A percentile compares a stretch with the other conserved stretches of the same genome.
These are phyloP conservation scores for Stylosanthes scabra DNA, from an alignment of 331 rosid species.

Conservation along the genomic window DNA sequence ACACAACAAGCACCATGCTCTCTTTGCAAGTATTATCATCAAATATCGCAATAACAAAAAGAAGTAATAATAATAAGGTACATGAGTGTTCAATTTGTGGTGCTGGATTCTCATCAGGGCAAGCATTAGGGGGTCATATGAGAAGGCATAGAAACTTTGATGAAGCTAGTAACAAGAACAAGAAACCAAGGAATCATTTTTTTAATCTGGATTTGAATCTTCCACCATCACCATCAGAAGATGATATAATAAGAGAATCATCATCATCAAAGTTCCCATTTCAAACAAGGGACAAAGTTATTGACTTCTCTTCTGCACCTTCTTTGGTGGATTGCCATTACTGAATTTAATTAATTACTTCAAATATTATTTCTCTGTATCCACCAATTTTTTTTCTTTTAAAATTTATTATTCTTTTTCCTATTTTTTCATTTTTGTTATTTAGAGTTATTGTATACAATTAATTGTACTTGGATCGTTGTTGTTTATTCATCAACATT, in stretches of 20 bases:
- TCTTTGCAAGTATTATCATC: slow-evolving; percentile 50
- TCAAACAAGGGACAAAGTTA: slow-evolving; percentile 57
- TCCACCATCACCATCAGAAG: slow-evolving; percentile 89
- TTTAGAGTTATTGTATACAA: too few relatives aligned
- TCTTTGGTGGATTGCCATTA: slow-evolving; percentile 87
- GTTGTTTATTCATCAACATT: too few relatives aligned
- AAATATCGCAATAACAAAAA: slow-evolving; percentile 4
- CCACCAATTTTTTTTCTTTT: not conserved
- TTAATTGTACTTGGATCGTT: too few relatives aligned
- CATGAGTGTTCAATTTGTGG: slow-evolving; percentile 88
- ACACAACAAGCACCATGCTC: slow-evolving; percentile 47
- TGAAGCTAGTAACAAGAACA: slow-evolving; percentile 33
- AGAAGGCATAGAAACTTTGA: slow-evolving; percentile 69
- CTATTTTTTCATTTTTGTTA: too few relatives aligned
- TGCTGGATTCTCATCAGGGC: slow-evolving; percentile 84
- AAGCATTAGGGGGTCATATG: slow-evolving; percentile 99
- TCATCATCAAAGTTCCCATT: slow-evolving; percentile 48
- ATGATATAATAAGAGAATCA: slow-evolving; percentile 49
- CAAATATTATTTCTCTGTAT: slow-evolving; percentile 19
- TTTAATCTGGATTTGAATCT: slow-evolving; percentile 83
- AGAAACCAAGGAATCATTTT: slow-evolving; percentile 49
- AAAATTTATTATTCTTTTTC: slow-evolving; percentile 44
- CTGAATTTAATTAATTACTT: slow-evolving; percentile 37
- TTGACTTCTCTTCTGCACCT: slow-evolving; percentile 70
- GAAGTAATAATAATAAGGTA: slow-evolving; percentile 35